A percentile compares a stretch with the other conserved stretches of the same genome.
phyloP scores from a whole-genome alignment of 192 early-diverging fungal species.

The Coemansia sp. region DNA sequence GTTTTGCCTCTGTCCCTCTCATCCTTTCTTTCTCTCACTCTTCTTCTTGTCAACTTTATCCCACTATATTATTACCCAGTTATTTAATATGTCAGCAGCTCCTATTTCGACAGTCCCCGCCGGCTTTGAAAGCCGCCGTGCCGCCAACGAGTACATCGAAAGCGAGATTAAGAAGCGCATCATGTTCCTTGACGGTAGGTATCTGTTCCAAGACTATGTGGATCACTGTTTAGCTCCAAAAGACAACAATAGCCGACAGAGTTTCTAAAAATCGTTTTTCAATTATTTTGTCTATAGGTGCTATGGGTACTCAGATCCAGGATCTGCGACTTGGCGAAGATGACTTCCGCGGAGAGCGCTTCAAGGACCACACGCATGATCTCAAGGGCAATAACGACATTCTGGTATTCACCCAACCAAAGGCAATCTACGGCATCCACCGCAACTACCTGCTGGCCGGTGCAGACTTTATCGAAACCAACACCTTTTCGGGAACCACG shows the following conservation, averaged over 20 bases:
- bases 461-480: slow-evolving; percentile 92
- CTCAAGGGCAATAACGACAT: slow-evolving; percentile 96
- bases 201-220: not conserved
- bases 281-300: slow-evolving; percentile 34
- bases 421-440: slow-evolving; percentile 89
- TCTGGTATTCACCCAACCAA: slow-evolving; percentile 85
- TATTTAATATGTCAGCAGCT: slow-evolving; percentile 3
- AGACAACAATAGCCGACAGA: too few species aligned
- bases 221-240: too few species aligned
- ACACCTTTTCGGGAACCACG: slow-evolving; percentile 90
- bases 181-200: slow-evolving; percentile 90
- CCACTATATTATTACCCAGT: not conserved
- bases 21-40: not conserved
- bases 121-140: slow-evolving; percentile 45
- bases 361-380: slow-evolving; percentile 80
- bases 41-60: not conserved
- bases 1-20: not conserved
- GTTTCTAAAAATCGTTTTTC: too few species aligned
- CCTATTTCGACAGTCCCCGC: slow-evolving; percentile 36
- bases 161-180: slow-evolving; percentile 77
- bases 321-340: slow-evolving; percentile 73
- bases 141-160: slow-evolving; percentile 65
- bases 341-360: slow-evolving; percentile 83
- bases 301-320: slow-evolving; percentile 95
- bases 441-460: slow-evolving; percentile 87